Percentiles rank a stretch among this genome's conserved stretches.
These are phyloP conservation scores for Aspergillus sp. DNA, from an alignment of 2,329 filamentous ascomycete genomes.

Conservation along the genomic window DNA sequence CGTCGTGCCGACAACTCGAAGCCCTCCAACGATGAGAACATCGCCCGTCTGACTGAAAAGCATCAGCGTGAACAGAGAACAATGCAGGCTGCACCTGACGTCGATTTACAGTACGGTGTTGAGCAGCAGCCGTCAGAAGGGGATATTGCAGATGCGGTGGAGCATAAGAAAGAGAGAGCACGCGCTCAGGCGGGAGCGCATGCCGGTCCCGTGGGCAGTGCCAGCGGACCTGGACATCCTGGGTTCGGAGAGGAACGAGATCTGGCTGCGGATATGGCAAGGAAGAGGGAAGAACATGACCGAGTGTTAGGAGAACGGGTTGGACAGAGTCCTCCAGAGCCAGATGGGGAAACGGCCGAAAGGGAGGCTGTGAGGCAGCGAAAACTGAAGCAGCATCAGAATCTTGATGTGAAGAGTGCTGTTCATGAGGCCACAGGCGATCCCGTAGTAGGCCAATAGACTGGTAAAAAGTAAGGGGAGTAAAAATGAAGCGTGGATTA, in stretches of 20 bases:
- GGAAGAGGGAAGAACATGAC: conserved; percentile 32
- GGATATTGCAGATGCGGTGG: conserved; percentile 27
- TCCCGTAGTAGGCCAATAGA: conserved; percentile 13
- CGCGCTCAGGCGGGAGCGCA: conserved; percentile 30
- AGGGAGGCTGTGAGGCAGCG: conserved; percentile 19
- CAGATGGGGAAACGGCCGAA: conserved; percentile 16
- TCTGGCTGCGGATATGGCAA: conserved; percentile 26
- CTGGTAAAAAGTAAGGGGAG: not conserved
- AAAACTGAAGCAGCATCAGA: conserved; percentile 22
- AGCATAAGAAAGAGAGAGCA: conserved; percentile 16
- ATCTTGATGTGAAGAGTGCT: conserved; percentile 22
- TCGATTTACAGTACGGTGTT: conserved; percentile 32
- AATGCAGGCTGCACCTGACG: conserved; percentile 14
- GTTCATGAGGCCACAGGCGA: conserved; percentile 23
- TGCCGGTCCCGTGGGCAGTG: conserved; percentile 29
- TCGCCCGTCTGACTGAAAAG: conserved; percentile 12
- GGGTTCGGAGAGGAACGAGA: conserved; percentile 28
- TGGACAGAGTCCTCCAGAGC: conserved; percentile 13
- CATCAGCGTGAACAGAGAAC: conserved; percentile 10
- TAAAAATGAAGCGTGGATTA: not conserved
- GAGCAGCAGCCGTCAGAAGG: conserved; percentile 33
- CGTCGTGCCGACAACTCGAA: conserved; percentile 20
- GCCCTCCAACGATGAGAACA: conserved; percentile 23
- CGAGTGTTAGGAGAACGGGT: conserved; percentile 21
- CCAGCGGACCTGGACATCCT: conserved; percentile 21